phyloP scores from a whole-genome alignment of 345 rosid species.

The Erodium maritimum region DNA sequence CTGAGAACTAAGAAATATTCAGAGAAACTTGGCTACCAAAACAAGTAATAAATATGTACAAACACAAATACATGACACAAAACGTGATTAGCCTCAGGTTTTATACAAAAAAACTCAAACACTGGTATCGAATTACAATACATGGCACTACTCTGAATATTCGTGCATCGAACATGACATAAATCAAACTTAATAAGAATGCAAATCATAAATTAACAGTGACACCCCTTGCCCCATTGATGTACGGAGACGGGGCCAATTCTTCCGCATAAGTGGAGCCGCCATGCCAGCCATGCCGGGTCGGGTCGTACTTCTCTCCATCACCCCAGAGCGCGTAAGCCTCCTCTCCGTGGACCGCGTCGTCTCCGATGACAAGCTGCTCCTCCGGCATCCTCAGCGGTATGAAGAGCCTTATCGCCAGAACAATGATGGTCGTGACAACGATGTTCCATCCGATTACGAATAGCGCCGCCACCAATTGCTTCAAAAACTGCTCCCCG shows the following conservation, averaged over 20 bases:
- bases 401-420: slow-evolving; percentile 43
- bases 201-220: slow-evolving; percentile 46
- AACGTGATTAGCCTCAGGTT: no score
- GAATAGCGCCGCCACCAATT: slow-evolving; percentile 61
- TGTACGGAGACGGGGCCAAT: slow-evolving; percentile 31
- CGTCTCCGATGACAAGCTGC: slow-evolving; percentile 71
- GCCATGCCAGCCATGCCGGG: slow-evolving; percentile 32
- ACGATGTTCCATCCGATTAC: slow-evolving; percentile 56
- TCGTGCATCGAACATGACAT: no score
- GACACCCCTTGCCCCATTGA: slow-evolving; percentile 59
- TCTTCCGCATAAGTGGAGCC: slow-evolving; percentile 18
- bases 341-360: slow-evolving; percentile 92
- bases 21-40: no score
- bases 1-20: no score
- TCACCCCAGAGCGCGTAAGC: slow-evolving; percentile 98
- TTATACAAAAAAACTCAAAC: no score
- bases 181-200: no score
- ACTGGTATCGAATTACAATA: no score
- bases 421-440: slow-evolving; percentile 48
- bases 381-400: slow-evolving; percentile 81
- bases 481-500: slow-evolving; percentile 52
- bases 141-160: no score
- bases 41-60: no score
- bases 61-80: no score
- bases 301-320: slow-evolving; percentile 76